Percentiles rank a stretch among this genome's conserved stretches.
Conservation (phyloP, 441 rosid species). For the Erodium texanum region DNA sequence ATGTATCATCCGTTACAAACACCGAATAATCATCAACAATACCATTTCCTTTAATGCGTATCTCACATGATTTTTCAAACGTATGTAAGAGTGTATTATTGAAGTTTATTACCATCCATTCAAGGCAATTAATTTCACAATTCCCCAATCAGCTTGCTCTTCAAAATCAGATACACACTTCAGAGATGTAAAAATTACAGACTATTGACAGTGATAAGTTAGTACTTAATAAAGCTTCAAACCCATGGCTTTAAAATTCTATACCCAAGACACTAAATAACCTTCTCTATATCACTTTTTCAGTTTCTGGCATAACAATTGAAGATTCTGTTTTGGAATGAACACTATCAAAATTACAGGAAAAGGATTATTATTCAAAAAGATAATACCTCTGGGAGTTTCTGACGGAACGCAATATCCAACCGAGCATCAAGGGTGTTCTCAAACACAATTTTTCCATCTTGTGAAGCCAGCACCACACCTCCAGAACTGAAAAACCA, state of each 20-base stretch:
- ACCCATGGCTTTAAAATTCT: not conserved
- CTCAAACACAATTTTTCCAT: conserved; percentile 91
- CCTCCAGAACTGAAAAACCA: conserved; percentile 75
- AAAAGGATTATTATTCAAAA: not conserved
- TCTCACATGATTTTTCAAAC: no score
- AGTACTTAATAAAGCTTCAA: not conserved
- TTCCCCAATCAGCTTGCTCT: not conserved
- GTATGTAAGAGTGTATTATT: no score
- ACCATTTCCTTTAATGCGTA: not conserved
- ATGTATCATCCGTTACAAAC: not conserved
- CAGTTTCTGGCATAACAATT: not conserved
- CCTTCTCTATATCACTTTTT: not conserved
- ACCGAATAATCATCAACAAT: not conserved
- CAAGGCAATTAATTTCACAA: no score
- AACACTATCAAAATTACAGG: not conserved
- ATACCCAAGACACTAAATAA: not conserved
- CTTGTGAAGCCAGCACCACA: conserved; percentile 86
- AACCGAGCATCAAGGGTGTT: conserved; percentile 87
- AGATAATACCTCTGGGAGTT: conserved; percentile 71
- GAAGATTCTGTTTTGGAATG: not conserved
- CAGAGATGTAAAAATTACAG: not conserved
- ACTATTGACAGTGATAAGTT: not conserved
- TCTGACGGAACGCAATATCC: conserved; percentile 78
- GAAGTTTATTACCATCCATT: no score
- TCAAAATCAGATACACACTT: not conserved